Evolutionary conservation across 176 grass and related monocot genomes (phyloP), one percentile per base, ranked within the genome.

Genomic region (Carex cristatella): DNA sequence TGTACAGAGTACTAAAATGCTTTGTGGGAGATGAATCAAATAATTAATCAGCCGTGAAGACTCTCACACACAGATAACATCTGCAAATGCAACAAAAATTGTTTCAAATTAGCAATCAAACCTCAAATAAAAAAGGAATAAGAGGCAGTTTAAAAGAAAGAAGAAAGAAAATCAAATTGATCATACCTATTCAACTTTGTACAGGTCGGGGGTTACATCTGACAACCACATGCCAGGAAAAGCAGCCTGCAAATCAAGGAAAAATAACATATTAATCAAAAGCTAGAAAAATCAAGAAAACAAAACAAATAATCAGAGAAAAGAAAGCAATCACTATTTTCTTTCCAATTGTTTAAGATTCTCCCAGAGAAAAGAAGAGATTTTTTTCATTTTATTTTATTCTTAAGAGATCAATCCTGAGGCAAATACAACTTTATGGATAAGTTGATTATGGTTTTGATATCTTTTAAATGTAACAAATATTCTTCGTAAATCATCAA

Each of bases 191-290:
- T 79, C 19, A 42, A 91, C 91, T 57, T 86, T 88, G 86, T 97
- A 97, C 51, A 81, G 72, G 88, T 97, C 91, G 74, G 90, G 79
- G 70, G 88, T 97, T 80, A 97, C 70, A 68, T 97, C 91, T 15
- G 90, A 80, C 27, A 97, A 88, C 91, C 94, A 94, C 48, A 87
- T 67, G 31, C 94, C 90, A 9, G 94, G 91, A 55, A 92, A 97
- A 13, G 86, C n/a, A 65, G 82, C 81, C 94, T 97, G 86, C 89
- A 84, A 84, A 79, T 32, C 27, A 51, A 48, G 81, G 12, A 61
- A 48, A 75, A 86, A 58, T 35, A 66, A 49, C 48, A 85, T 40
- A 92, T 68, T 66, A 85, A 79, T 80, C 3, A 86, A 86, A 65
- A 82, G 84, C 49, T 71, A 32, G 38, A 16, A 37, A 37, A 79